Evolutionary conservation across 1,284 basidiomycete species (phyloP).

Genomic region (Melampsora americana): DNA sequence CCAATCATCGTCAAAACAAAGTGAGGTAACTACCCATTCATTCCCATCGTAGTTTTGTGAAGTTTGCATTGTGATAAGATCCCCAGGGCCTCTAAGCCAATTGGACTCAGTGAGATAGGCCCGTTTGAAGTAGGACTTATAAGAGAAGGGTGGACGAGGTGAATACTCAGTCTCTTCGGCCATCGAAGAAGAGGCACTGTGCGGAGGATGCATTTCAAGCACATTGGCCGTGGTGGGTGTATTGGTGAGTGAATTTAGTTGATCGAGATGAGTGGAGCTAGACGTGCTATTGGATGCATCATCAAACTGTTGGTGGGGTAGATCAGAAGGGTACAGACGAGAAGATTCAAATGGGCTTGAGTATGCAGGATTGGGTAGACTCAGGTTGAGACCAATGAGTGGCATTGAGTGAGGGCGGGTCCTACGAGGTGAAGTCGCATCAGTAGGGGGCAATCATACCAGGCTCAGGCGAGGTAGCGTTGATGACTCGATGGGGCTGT

Average conservation of each 20-base stretch:
- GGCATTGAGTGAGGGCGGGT: conserved; percentile 41
- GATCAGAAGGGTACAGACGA: conserved; percentile 41
- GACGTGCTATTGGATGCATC: conserved; percentile 3
- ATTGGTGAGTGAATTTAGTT: conserved; percentile 14
- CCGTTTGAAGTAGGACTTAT: conserved; percentile 70
- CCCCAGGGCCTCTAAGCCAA: conserved; percentile 74
- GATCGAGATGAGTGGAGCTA: conserved; percentile 42
- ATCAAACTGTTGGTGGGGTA: conserved; percentile 26
- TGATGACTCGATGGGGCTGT: conserved; percentile 40
- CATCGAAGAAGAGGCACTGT: conserved; percentile 26
- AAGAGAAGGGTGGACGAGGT: conserved; percentile 58
- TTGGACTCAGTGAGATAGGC: conserved; percentile 77
- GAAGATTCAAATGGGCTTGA: conserved; percentile 30
- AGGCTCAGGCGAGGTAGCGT: conserved; percentile 42
- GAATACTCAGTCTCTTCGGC: conserved; percentile 41
- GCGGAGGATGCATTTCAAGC: conserved; percentile 40
- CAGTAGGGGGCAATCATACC: conserved; percentile 41
- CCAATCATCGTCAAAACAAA: conserved; percentile 79
- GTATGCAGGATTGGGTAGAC: conserved; percentile 16
- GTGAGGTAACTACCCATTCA: conserved; percentile 69
- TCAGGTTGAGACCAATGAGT: conserved; percentile 31
- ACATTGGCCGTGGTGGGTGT: conserved; percentile 35
- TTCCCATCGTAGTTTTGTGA: conserved; percentile 63
- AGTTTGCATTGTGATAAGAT: conserved; percentile 70
- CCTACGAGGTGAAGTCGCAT: conserved; percentile 39